Base-by-base conservation (phyloP, 768 basidiomycete species). In the Favolaschia claudopus region DNA sequence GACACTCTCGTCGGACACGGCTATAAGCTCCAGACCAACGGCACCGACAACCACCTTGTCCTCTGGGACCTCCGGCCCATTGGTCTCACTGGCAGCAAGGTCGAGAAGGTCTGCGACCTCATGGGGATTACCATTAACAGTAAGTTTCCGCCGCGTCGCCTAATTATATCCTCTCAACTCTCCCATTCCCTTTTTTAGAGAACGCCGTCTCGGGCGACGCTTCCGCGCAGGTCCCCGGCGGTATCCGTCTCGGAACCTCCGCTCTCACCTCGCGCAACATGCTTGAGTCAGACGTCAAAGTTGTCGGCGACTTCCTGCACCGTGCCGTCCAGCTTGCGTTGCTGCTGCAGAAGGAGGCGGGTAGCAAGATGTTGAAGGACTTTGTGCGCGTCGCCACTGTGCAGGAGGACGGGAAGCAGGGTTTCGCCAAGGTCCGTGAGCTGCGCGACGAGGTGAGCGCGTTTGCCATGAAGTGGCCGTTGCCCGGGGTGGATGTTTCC, bases 181-280 rank as follows among this genome's bases (percentile, higher is more conserved):
- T n/a, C 12, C 54, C 14, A 20, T 22, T 15, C 25, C 24, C 46
- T 4, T 10, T 20, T 43, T 14, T 67, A 92, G 92, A 98, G 79
- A 99, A 99, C 76, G 94, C 96, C 43, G 96, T 99, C 44, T 95
- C 95, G 28, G 96, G 96, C 66, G 96, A 98, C 75, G 89, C 90
- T 37, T 96, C 94, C 47, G 97, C 96, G 1, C 93, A 95, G 74
- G 92, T 91, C 1, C 96, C 96, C 42, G 97, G 96, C 67, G 97
- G 97, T 65, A 96, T 99, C 71, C 94, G 97, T 64, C 86, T 99
- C 65, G 97, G 97, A 59, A 94, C 94, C 31, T 88, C 95, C 22
- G 95, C 96, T 12, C 76, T 99, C 33, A 99, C 97, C 5, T 97
- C 95, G 46, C 93, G 96, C 66, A 82, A 96, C 77, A 95, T 99